phyloP scores from a whole-genome alignment of 768 basidiomycete genomes.

The Kwoniella sp. region DNA sequence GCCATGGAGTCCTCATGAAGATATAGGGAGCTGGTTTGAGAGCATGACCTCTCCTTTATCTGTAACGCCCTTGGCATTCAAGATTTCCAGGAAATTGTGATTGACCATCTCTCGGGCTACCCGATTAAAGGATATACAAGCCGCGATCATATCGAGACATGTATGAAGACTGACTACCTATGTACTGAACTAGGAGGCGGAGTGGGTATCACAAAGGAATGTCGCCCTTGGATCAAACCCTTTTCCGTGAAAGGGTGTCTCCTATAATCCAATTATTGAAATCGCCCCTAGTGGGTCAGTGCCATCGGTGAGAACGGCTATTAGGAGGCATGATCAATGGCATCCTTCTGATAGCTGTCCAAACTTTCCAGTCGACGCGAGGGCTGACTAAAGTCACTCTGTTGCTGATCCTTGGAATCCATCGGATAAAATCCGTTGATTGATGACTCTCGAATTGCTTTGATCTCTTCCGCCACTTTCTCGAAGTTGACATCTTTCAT shows the following conservation, averaged over 20 bases:
- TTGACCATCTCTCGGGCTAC: not conserved
- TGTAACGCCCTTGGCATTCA: not conserved
- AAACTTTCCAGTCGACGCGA: not conserved
- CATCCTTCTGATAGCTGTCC: not conserved
- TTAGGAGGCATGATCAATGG: not conserved
- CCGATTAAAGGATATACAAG: not conserved
- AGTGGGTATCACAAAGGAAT: not conserved
- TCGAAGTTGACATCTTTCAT: slow-evolving; percentile 32
- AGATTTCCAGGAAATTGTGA: not conserved
- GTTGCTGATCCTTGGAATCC: not conserved
- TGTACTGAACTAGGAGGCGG: not conserved
- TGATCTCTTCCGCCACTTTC: slow-evolving; percentile 22
- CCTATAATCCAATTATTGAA: too few species aligned
- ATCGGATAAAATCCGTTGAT: slow-evolving; percentile 16
- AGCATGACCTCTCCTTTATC: not conserved
- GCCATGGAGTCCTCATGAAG: not conserved
- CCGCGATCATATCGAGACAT: not conserved
- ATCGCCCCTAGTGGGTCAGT: too few species aligned
- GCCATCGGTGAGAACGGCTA: not conserved
- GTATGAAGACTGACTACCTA: not conserved
- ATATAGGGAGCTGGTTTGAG: not conserved
- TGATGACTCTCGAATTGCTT: slow-evolving; percentile 5
- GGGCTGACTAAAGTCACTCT: not conserved
- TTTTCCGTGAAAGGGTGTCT: too few species aligned
- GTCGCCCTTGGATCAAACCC: not conserved